These are phyloP conservation scores for Trichoderma polysporum DNA, from an alignment of 2,329 filamentous ascomycete species.

Conservation along the genomic window DNA sequence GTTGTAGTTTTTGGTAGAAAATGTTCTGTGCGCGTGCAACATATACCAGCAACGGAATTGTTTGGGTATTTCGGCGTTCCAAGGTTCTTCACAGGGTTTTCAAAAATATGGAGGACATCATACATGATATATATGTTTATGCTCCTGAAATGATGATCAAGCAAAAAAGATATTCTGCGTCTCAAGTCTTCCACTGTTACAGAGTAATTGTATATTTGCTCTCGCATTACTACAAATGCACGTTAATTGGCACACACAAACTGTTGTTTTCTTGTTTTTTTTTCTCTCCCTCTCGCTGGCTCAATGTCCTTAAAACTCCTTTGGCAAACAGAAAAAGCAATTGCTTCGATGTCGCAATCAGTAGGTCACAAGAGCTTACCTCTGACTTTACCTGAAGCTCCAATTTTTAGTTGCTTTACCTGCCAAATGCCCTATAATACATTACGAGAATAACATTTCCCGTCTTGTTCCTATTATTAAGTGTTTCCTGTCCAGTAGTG, in stretches of 20 bases:
- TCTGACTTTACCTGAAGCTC: constrained; percentile 52
- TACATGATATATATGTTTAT: constrained; percentile 25
- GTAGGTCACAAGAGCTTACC: constrained; percentile 48
- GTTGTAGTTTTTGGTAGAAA: constrained; percentile 20
- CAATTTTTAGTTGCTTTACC: constrained; percentile 2
- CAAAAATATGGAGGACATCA: constrained; percentile 27
- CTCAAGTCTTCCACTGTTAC: background rate
- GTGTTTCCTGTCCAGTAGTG: constrained; percentile 11
- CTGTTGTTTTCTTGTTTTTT: background rate
- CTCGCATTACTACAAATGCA: background rate
- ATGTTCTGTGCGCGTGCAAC: constrained; percentile 33
- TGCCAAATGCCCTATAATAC: constrained; percentile 30
- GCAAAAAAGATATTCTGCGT: constrained; percentile 17
- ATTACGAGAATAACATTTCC: constrained; percentile 24
- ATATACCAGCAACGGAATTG: constrained; percentile 37
- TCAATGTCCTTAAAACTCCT: constrained; percentile 24
- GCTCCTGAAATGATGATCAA: constrained; percentile 30
- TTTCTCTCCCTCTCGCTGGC: background rate
- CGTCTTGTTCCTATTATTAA: constrained; percentile 17
- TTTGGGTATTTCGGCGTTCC: constrained; percentile 38
- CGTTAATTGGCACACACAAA: background rate
- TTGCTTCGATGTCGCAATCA: constrained; percentile 29
- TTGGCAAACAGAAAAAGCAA: constrained; percentile 5
- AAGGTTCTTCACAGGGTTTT: constrained; percentile 32
- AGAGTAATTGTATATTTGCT: background rate